These are phyloP conservation scores for Fagopyrum esculentum DNA, from an alignment of 148 eudicot genomes.

Conservation along the genomic window DNA sequence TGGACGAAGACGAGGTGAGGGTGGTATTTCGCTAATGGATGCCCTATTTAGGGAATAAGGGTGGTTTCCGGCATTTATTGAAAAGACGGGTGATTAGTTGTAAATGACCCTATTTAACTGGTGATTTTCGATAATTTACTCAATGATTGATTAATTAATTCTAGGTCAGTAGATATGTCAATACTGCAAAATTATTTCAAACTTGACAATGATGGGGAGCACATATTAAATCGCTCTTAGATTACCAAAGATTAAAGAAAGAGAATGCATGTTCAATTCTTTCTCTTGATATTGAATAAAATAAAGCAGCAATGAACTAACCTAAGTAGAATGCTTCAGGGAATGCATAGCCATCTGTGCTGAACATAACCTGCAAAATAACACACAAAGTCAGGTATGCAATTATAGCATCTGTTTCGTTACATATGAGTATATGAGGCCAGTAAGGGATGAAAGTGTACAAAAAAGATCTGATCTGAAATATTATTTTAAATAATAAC, in stretches of 20 bases:
- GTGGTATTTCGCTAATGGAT: too few species aligned
- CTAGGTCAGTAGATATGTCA: not conserved
- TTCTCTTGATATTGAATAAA: not conserved
- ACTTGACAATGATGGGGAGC: not conserved
- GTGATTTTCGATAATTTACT: too few species aligned
- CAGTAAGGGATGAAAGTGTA: not conserved
- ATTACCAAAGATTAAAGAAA: not conserved
- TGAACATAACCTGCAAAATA: constrained; percentile 85
- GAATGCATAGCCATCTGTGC: constrained; percentile 83
- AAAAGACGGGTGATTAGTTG: too few species aligned
- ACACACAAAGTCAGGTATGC: constrained; percentile 13
- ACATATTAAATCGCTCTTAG: not conserved
- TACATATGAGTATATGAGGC: not conserved
- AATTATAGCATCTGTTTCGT: not conserved
- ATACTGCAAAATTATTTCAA: not conserved
- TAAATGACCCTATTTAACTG: too few species aligned
- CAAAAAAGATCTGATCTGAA: not conserved
- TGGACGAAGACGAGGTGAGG: too few species aligned
- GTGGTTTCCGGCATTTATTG: too few species aligned
- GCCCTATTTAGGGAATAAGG: too few species aligned
- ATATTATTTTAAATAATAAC: not conserved
- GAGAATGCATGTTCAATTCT: not conserved
- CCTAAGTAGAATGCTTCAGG: constrained; percentile 93
- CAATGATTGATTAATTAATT: too few species aligned
- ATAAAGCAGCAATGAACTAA: constrained; percentile 23